Evolutionary conservation across 148 eudicot genomes (phyloP).

Genomic region (Chenopodium album): DNA sequence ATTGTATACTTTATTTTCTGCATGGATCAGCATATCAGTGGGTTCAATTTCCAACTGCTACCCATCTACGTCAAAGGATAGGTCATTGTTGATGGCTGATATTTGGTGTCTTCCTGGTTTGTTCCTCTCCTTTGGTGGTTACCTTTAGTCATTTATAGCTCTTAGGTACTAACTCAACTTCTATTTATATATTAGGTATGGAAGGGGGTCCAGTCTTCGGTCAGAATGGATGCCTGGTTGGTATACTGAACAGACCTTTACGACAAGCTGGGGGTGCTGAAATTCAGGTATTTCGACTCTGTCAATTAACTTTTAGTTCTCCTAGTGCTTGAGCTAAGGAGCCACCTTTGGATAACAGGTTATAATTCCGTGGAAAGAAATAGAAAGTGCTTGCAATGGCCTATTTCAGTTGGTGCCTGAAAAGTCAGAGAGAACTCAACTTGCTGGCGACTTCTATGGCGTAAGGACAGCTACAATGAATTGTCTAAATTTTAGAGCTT

Average conservation of each 20-base stretch:
- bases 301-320: neutral
- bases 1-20: slow-evolving; percentile 22
- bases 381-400: slow-evolving; percentile 63
- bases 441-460: slow-evolving; percentile 24
- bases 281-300: slow-evolving; percentile 62
- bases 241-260: slow-evolving; percentile 73
- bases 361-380: slow-evolving; percentile 89
- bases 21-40: slow-evolving; percentile 61
- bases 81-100: slow-evolving; percentile 87
- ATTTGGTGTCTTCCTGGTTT: slow-evolving; percentile 96
- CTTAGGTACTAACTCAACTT: slow-evolving; percentile 17
- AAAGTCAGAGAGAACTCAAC: slow-evolving; percentile 25
- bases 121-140: slow-evolving; percentile 13
- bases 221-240: slow-evolving; percentile 58
- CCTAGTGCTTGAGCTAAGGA: slow-evolving; percentile 11
- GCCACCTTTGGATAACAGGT: slow-evolving; percentile 50
- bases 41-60: slow-evolving; percentile 83
- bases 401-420: slow-evolving; percentile 42
- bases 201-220: slow-evolving; percentile 92
- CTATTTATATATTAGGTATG: slow-evolving; percentile 58
- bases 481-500: slow-evolving; percentile 14
- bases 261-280: slow-evolving; percentile 87
- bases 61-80: slow-evolving; percentile 47
- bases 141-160: slow-evolving; percentile 15
- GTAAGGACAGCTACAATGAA: slow-evolving; percentile 27